phyloP scores from a whole-genome alignment of 2,329 filamentous ascomycete genomes.

The Bisporella sp. region DNA sequence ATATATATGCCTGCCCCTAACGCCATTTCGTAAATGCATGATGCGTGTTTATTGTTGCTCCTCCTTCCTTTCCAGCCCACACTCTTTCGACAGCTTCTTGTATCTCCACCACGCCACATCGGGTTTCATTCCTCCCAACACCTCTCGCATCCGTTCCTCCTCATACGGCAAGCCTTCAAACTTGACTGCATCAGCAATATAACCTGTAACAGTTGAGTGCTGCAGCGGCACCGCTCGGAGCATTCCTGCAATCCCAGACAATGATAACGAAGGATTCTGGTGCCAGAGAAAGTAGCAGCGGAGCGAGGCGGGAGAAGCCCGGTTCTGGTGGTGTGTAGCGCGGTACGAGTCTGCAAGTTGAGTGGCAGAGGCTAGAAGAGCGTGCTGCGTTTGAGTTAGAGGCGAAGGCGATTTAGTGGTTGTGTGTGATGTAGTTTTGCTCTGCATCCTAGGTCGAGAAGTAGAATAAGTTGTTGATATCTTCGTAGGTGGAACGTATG shows the following conservation, averaged over 20 bases:
- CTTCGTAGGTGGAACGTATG: background rate
- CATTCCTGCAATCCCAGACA: slow-evolving; percentile 43
- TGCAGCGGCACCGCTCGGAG: slow-evolving; percentile 55
- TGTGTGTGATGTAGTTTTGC: too few species aligned
- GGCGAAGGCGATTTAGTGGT: too few species aligned
- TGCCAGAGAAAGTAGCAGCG: slow-evolving; percentile 62
- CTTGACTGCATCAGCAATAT: slow-evolving; percentile 51
- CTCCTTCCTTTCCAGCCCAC: background rate
- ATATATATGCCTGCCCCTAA: background rate
- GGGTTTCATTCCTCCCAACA: slow-evolving; percentile 22
- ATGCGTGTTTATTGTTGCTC: background rate
- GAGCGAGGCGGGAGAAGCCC: slow-evolving; percentile 30
- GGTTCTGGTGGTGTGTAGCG: slow-evolving; percentile 5
- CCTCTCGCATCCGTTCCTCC: slow-evolving; percentile 37
- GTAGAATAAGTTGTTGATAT: background rate
- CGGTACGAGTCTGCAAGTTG: slow-evolving; percentile 16
- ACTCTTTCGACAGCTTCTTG: slow-evolving; percentile 1
- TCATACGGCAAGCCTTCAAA: slow-evolving; percentile 45
- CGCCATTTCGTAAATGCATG: background rate
- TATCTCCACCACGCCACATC: background rate
- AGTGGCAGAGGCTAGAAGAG: slow-evolving; percentile 17
- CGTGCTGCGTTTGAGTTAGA: background rate
- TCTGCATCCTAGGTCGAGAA: too few species aligned
- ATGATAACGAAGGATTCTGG: slow-evolving; percentile 38
- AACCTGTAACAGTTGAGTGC: slow-evolving; percentile 45